These are phyloP conservation scores for Basipetospora chlamydospora DNA, from an alignment of 2,329 filamentous ascomycete species.

Conservation along the genomic window DNA sequence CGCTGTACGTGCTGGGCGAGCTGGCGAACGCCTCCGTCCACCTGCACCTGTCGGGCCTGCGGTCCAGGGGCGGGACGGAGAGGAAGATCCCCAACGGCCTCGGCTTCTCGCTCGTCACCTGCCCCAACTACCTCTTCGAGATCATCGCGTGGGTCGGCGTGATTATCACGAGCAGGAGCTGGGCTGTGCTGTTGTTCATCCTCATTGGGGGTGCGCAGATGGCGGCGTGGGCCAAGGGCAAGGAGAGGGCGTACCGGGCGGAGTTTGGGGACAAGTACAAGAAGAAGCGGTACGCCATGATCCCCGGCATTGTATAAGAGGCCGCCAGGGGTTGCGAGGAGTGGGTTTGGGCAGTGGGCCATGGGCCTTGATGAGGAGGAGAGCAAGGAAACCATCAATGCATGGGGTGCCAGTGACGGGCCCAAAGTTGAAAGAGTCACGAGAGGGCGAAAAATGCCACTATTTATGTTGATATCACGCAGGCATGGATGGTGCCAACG, in stretches of 20 bases:
- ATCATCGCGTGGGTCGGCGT: constrained; percentile 74
- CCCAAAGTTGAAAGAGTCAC: too few relatives aligned
- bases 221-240: constrained; percentile 77
- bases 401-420: too few relatives aligned
- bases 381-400: too few relatives aligned
- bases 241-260: constrained; percentile 78
- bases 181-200: constrained; percentile 65
- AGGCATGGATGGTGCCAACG: too few relatives aligned
- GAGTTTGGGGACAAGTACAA: constrained; percentile 91
- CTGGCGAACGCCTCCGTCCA: constrained; percentile 69
- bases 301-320: constrained; percentile 66
- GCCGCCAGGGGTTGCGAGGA: too few relatives aligned
- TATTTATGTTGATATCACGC: too few relatives aligned
- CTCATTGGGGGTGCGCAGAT: constrained; percentile 62
- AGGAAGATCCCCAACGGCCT: constrained; percentile 77
- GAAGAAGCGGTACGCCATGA: constrained; percentile 75
- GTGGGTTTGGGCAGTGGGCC: too few relatives aligned
- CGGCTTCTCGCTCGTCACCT: constrained; percentile 77
- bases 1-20: constrained; percentile 65
- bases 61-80: constrained; percentile 67
- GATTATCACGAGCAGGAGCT: constrained; percentile 64
- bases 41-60: constrained; percentile 60
- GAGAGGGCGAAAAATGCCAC: too few relatives aligned
- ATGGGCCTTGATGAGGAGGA: too few relatives aligned
- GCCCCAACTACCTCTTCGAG: constrained; percentile 96